Conservation (phyloP, 805 yeast genomes). For the Candida sithepensis region DNA sequence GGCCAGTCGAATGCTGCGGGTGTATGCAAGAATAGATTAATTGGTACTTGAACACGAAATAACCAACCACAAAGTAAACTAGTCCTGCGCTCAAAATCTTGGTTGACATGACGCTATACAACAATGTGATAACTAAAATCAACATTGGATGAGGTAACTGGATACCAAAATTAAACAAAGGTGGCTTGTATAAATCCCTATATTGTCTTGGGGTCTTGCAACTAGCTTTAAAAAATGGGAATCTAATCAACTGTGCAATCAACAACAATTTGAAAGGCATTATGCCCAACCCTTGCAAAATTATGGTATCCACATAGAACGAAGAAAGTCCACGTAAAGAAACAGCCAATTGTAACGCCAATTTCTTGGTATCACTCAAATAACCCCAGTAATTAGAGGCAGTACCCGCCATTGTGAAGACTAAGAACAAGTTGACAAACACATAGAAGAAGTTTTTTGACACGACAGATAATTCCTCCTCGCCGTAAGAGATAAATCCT, state of each 20-base stretch:
- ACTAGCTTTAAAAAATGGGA: constrained; percentile 59
- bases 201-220: constrained; percentile 84
- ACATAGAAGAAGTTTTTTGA: constrained; percentile 92
- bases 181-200: constrained; percentile 75
- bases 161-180: constrained; percentile 87
- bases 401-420: constrained; percentile 91
- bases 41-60: constrained; percentile 87
- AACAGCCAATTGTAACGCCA: constrained; percentile 82
- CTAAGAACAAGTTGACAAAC: constrained; percentile 88
- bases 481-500: constrained; percentile 89
- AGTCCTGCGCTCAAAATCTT: constrained; percentile 83
- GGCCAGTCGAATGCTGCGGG: constrained; percentile 95
- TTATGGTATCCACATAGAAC: constrained; percentile 85
- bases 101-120: constrained; percentile 86
- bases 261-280: constrained; percentile 84
- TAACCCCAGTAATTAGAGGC: constrained; percentile 78
- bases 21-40: constrained; percentile 87
- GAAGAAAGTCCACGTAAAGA: constrained; percentile 75
- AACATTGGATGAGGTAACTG: constrained; percentile 89
- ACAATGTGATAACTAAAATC: constrained; percentile 76
- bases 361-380: constrained; percentile 82
- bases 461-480: constrained; percentile 85
- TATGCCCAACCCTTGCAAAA: constrained; percentile 82
- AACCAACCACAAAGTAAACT: constrained; percentile 79
- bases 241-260: constrained; percentile 71